Evolutionary conservation across 169 alveolate genomes (phyloP).

Genomic region (Toxoplasma gondii): DNA sequence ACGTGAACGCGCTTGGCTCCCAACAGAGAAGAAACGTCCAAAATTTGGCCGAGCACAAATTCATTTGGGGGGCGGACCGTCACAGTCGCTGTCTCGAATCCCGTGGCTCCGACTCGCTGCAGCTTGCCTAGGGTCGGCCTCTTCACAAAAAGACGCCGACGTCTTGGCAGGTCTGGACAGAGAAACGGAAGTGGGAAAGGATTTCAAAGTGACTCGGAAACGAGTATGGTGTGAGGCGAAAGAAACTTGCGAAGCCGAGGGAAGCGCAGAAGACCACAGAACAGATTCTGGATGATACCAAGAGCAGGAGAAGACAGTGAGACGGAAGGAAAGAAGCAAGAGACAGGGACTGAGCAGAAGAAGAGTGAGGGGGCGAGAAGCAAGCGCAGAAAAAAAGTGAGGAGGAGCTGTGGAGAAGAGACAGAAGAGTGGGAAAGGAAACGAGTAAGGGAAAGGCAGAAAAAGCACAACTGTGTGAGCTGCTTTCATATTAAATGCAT

Average conservation of each 20-base stretch:
- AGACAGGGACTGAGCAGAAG: neutral
- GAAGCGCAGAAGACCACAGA: too few species aligned
- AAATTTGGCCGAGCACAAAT: conserved; percentile 83
- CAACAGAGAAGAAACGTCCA: conserved; percentile 85
- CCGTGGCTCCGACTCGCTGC: conserved; percentile 49
- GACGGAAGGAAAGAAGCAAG: neutral
- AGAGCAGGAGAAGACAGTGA: too few species aligned
- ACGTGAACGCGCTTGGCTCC: conserved; percentile 89
- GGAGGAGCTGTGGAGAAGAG: neutral
- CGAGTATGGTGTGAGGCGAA: too few species aligned
- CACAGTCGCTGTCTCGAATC: conserved; percentile 30
- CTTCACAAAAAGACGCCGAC: conserved; percentile 27
- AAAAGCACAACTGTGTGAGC: neutral
- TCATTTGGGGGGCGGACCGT: conserved; percentile 86
- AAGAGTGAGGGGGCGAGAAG: neutral
- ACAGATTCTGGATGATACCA: too few species aligned
- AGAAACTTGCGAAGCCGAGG: too few species aligned
- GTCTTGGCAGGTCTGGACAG: conserved; percentile 26
- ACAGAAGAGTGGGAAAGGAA: neutral
- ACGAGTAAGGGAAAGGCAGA: neutral
- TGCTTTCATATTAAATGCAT: neutral
- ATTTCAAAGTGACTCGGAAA: too few species aligned
- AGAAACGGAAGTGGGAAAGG: neutral
- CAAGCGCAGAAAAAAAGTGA: neutral
- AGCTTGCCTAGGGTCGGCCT: conserved; percentile 27